Conservation (phyloP, 2,329 filamentous ascomycete genomes). For the Fusarium compactum region DNA sequence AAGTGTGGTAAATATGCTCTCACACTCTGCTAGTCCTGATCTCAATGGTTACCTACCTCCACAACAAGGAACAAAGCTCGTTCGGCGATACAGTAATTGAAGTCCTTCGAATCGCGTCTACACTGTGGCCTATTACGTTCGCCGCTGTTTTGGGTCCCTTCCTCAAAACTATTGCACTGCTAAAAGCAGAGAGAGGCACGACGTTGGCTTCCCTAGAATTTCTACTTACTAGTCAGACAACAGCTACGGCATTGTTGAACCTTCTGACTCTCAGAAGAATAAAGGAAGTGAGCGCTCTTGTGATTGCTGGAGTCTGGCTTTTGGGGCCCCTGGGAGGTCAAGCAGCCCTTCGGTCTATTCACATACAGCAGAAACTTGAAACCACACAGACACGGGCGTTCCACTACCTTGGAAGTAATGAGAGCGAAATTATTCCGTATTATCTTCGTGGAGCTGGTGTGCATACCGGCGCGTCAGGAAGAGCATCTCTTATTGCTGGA, state of each 20-base stretch:
- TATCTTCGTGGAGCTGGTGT: neutral
- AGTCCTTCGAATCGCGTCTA: slow-evolving; percentile 4
- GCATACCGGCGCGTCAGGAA: accelerated
- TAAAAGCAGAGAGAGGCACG: neutral
- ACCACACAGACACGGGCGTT: neutral
- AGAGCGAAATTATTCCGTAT: neutral
- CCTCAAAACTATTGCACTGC: neutral
- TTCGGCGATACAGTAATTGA: neutral
- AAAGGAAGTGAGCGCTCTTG: accelerated
- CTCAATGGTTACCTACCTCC: too few relatives aligned
- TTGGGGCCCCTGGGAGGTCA: slow-evolving; percentile 7
- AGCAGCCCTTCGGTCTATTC: neutral
- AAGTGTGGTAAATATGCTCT: accelerated
- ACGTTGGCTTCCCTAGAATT: slow-evolving; percentile 1
- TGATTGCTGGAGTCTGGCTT: neutral
- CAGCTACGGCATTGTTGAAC: accelerated
- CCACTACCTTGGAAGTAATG: neutral
- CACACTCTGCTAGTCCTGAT: too few relatives aligned
- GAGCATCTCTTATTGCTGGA: neutral
- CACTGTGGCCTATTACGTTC: slow-evolving; percentile 17
- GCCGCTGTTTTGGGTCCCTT: slow-evolving; percentile 6
- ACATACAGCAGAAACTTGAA: neutral
- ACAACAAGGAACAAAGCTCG: too few relatives aligned
- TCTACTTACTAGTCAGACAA: neutral
- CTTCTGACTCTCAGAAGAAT: accelerated